A percentile compares a stretch with the other conserved stretches of the same genome.
These are phyloP conservation scores for Theileria parva DNA, from an alignment of 169 alveolate species.

Conservation along the genomic window DNA sequence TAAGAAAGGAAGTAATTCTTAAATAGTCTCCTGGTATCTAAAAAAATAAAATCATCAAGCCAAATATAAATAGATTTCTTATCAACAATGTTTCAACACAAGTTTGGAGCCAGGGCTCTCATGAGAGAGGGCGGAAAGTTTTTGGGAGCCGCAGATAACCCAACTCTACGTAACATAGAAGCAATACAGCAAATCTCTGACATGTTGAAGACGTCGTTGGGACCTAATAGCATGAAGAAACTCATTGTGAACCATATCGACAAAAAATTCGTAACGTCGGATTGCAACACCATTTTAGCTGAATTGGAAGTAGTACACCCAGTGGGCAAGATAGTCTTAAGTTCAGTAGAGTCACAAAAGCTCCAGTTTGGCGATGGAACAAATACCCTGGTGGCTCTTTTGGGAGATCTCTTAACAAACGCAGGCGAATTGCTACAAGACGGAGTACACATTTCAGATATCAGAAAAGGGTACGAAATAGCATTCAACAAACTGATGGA, in stretches of 20 bases:
- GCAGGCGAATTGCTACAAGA: conserved; percentile 88
- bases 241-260: conserved; percentile 96
- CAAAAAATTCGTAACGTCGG: conserved; percentile 95
- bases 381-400: conserved; percentile 93
- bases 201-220: conserved; percentile 93
- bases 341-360: conserved; percentile 96
- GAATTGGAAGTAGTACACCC: conserved; percentile 99
- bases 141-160: conserved; percentile 90
- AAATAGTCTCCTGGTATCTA: background rate
- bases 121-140: conserved; percentile 88
- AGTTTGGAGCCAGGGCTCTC: conserved; percentile 68
- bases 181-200: conserved; percentile 91
- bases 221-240: conserved; percentile 97
- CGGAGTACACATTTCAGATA: conserved; percentile 96
- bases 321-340: conserved; percentile 97
- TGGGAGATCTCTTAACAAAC: conserved; percentile 95
- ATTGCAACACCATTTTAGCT: conserved; percentile 93
- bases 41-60: background rate
- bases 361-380: conserved; percentile 98
- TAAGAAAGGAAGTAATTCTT: background rate
- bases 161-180: conserved; percentile 90
- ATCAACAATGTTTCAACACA: conserved; percentile 63
- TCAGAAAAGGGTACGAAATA: conserved; percentile 95
- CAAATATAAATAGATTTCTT: background rate
- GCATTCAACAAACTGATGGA: conserved; percentile 89